Evolutionary conservation across 352 stramenopile species (phyloP), one percentile per base, ranked within the genome.

Genomic region (Pythium graminicola): DNA sequence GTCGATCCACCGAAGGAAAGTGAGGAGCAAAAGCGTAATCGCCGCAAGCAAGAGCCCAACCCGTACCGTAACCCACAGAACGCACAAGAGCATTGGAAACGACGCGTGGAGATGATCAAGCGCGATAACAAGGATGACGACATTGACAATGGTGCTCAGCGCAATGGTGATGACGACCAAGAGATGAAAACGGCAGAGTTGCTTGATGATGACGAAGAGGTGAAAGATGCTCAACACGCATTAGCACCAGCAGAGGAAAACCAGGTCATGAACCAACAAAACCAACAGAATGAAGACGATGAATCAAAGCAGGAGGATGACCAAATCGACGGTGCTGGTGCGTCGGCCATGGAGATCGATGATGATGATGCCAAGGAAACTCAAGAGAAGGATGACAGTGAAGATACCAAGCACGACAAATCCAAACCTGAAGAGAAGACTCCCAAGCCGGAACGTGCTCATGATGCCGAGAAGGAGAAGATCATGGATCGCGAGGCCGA

Each of bases 31-130:
- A 85, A 87, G 27, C 76, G 78, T 13, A 75, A 91, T 24, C 64
- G 67, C 31, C 70, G 80, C 29, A 77, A 78, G 14, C 84, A 83
- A 39, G 77, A 95, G 57, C 91, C 94, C 9, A 99, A 99, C 64
- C 95, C 95, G 51, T 97, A 98, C 47, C 85, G 91, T 13, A 93
- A 97, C 61, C 87, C 94, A 28, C 94, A 96, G 41, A 95, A 98
- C 57, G 93, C 95, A 2, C 81, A 96, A 58, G 92, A 99, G 57
- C 96, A 98, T 57, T 99, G 97, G 97, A 95, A 98, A 57, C 84
- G 93, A 44, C 95, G 95, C 43, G 81, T 99, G 7, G 95, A 92
- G 47, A 89, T 89, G 75, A 72, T 89, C 22, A 66, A 92, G 58
- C 74, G 64, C 9, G 63, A 63, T 6, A 60, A 72, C 14, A 67